Evolutionary conservation across 208 protist genomes (phyloP), one percentile per base, ranked within the genome.

Genomic region (Acanthamoeba polyphaga): DNA sequence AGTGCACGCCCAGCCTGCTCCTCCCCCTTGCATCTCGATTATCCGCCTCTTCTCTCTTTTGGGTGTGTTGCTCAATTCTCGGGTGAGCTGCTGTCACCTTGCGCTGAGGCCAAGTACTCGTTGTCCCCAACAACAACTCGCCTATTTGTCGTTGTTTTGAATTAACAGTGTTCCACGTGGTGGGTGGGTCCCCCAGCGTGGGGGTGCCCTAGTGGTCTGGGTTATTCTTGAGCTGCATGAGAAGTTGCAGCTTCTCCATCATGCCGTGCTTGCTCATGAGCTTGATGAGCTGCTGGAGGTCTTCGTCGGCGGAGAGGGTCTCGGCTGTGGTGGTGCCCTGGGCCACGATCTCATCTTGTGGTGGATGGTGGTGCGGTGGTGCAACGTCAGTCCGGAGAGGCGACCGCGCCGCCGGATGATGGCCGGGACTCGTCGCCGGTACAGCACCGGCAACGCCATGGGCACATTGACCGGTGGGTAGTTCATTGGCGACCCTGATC

Each of bases 201-300:
- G 34, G 34, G 34, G 34, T 34, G 9, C 66, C 7, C 66, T 17
- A 10, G 66, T 29, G 22, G 46, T 68, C 27, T 29, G 62, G 32
- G 24, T 46, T 60, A 34, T 34, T 34, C 17, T 60, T 87, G 46
- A 29, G 24, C 13, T 87, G 78, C 78, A 87, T 62, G 46, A 87
- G 78, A 5, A 43, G 19, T 24, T 60, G 78, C 34, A 89, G 53
- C 53, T 89, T 89, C 29, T 89, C 51, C 51, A 89, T 8, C 80
- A 89, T 89, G 46, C 80, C 80, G 34, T 58, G 80, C 51, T 89
- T 89, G n/a, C n/a, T 43, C 80, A 89, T 60, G 80, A 89, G 80
- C 80, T 89, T 89, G 80, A 89, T 7, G 80, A 89, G 80, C 53
- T 66, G 51, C 53, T 58, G 51, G 7, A 89, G 53, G 29, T 89